Percentiles rank a stretch among this genome's conserved stretches.
These are phyloP conservation scores for Rosellinia necatrix DNA, from an alignment of 2,329 filamentous ascomycete genomes.

Conservation along the genomic window DNA sequence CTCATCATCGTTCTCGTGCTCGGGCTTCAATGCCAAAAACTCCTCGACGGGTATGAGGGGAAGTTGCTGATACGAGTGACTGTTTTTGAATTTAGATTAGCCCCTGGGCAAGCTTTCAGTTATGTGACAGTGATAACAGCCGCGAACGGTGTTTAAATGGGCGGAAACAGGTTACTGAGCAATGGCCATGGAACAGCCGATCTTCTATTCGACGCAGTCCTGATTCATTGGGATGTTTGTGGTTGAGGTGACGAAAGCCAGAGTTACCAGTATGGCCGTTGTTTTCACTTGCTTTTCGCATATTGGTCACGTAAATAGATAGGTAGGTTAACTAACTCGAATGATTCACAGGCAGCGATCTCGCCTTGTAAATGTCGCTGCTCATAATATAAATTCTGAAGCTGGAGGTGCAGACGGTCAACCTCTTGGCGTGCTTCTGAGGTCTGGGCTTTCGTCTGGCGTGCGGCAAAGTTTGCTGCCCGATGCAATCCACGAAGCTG, in stretches of 20 bases:
- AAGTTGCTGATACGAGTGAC: slow-evolving; percentile 85
- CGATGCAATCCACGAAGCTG: slow-evolving; percentile 84
- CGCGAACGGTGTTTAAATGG: slow-evolving; percentile 1
- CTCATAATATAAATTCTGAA: slow-evolving; percentile 97
- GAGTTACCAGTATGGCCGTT: slow-evolving; percentile 17
- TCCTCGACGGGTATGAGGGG: slow-evolving; percentile 84
- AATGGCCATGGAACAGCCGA: background rate
- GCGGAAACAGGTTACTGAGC: background rate
- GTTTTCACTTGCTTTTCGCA: slow-evolving; percentile 3
- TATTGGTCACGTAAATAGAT: background rate
- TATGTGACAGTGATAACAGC: slow-evolving; percentile 9
- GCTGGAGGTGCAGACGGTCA: slow-evolving; percentile 85
- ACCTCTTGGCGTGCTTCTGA: slow-evolving; percentile 89
- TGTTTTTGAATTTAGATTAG: slow-evolving; percentile 44
- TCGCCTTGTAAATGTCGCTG: slow-evolving; percentile 89
- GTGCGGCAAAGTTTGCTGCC: slow-evolving; percentile 76
- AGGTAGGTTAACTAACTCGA: slow-evolving; percentile 70
- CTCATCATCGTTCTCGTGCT: slow-evolving; percentile 73
- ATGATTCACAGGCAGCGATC: slow-evolving; percentile 87
- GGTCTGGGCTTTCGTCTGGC: slow-evolving; percentile 84
- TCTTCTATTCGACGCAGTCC: background rate
- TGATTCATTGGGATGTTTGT: background rate
- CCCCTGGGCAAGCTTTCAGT: slow-evolving; percentile 28
- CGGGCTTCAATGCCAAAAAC: slow-evolving; percentile 76
- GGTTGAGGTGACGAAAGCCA: slow-evolving; percentile 1